Evolutionary conservation across 2,329 filamentous ascomycete species (phyloP), one percentile per base, ranked within the genome.

Genomic region (Sarocladium brachiariae): DNA sequence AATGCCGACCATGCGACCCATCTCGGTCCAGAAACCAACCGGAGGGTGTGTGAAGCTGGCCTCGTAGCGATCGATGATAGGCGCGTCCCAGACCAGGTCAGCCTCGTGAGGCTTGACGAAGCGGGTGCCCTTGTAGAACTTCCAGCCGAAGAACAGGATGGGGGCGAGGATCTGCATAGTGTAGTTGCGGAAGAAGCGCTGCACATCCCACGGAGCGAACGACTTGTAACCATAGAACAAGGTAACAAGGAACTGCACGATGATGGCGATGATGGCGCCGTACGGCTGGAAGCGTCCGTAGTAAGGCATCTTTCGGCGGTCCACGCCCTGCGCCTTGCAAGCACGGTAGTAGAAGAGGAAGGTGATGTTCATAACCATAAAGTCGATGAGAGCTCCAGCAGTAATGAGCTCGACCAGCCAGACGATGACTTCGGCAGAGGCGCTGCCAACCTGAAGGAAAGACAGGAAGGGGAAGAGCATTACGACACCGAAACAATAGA

Each of bases 41-140:
- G 76, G 72, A 9, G 70, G 67, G 23, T 49, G 21, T 6, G 67
- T 64, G 56, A 84, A 76, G 16, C 68, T 69, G 8, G 65, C 69
- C 61, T 81, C 78, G 54, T 83, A 82, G 0, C 70, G 71, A 52
- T 84, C 80, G 51, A 84, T 77, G 19, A 70, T 58, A 19, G 78
- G 79, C n/a, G 74, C 69, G 57, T 84, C 73, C 80, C 79, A 79
- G 37, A 81, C 67, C 14, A 84, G 69, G 58, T 85, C 81, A 2
- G 74, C 73, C 59, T 86, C 76, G 4, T 70, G 61, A 0, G 81
- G 68, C 2, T 66, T 65, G 16, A 82, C 68, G 49, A 77, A 68
- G 53, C 72, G 73, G 2, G 83, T 86, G 51, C 69, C 70, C 68
- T 82, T 80, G 61, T 81, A 18, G 1, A 86, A 7, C 66, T 87